Evolutionary conservation across 257 asterid species (phyloP), one percentile per base, ranked within the genome.

Genomic region (Solanum gandarillasii): DNA sequence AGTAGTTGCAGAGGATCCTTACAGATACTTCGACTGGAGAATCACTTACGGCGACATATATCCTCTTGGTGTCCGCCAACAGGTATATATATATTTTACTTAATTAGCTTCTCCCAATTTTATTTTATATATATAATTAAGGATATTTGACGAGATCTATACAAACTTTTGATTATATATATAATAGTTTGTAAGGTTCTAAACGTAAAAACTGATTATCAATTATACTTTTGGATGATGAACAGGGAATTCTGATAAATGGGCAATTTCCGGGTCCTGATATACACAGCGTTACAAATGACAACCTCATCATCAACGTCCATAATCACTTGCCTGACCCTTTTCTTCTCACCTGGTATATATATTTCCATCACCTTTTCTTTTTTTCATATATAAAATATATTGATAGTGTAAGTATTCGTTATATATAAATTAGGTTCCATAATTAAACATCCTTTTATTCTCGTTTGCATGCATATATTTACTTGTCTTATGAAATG

Each of bases 221-320:
- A 29, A 34, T 75, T 21, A n/a, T 12, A 38, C 1, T 23, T 12
- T 4, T 75, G 31, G 13, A 78, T 27, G 67, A 23, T 46, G 21
- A 6, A 86, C 92, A 95, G 98, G 98, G 94, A 62, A 94, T 95
- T 81, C 88, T 95, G 43, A 93, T 95, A 55, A 95, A 96, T 87
- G 98, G 95, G 1, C 94, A 93, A 83, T 96, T 96, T 91, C 99
- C 98, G 0, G 98, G 99, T 27, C 99, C 99, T 8, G 92, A 92
- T 9, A 89, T 96, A 72, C 36, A 89, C 32, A 83, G 94, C 8
- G 97, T 91, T 18, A 96, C 98, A 34, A 95, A 96, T 41, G 96
- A 95, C 85, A 95, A 95, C 71, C 88, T 95, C 86, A 89, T 93
- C 25, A 87, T 96, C 92, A 95, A 96, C 16, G 99, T 96, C 10